Evolutionary conservation across 202 grass and related monocot species (phyloP).

Genomic region (Carex arenaria): DNA sequence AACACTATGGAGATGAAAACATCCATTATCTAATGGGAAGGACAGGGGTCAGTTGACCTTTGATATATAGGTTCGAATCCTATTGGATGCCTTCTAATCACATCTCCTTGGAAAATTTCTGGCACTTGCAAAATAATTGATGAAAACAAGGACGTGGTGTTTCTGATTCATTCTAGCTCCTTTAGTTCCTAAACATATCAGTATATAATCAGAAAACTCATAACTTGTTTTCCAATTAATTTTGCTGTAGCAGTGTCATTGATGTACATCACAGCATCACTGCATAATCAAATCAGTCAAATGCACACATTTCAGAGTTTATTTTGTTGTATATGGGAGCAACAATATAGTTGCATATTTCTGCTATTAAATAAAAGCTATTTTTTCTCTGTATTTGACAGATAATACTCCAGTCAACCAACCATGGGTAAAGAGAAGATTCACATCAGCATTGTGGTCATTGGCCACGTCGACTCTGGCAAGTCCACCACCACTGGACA

Average conservation of each 20-base stretch:
- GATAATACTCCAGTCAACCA: background rate
- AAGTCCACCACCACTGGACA: constrained; percentile 87
- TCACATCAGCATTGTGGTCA: constrained; percentile 84
- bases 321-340: no score
- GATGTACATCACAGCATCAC: no score
- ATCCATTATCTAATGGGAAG: constrained; percentile 37
- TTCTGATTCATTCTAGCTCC: background rate
- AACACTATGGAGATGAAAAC: constrained; percentile 28
- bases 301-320: background rate
- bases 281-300: background rate
- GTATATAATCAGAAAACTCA: background rate
- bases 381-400: background rate
- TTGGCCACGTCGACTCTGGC: constrained; percentile 78
- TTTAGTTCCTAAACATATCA: background rate
- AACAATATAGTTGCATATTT: background rate
- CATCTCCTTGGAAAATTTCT: background rate
- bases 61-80: constrained; percentile 45
- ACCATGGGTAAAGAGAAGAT: constrained; percentile 85
- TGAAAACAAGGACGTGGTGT: constrained; percentile 11
- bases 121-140: background rate
- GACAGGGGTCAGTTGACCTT: constrained; percentile 18
- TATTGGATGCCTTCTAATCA: constrained; percentile 31
- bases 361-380: background rate
- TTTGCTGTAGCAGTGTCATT: background rate
- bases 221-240: constrained; percentile 3